phyloP scores from a whole-genome alignment of 2,329 filamentous ascomycete genomes.

The Cyanodermella asteris region DNA sequence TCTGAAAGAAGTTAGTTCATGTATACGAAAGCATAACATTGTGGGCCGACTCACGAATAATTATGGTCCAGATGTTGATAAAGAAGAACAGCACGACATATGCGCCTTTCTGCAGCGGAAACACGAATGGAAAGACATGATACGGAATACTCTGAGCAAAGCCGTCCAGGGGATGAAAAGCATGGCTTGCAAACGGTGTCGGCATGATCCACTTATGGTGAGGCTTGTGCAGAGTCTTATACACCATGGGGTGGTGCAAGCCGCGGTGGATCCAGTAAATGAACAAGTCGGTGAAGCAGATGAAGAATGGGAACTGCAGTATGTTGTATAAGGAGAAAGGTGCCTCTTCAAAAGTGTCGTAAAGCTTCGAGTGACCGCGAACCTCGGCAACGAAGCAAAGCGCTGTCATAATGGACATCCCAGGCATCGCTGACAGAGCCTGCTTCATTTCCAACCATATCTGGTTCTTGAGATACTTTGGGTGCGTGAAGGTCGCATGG shows the following conservation, averaged over 20 bases:
- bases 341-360: slow-evolving; percentile 55
- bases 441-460: slow-evolving; percentile 68
- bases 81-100: slow-evolving; percentile 74
- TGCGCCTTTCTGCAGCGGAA: slow-evolving; percentile 77
- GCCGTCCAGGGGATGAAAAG: slow-evolving; percentile 87
- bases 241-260: slow-evolving; percentile 58
- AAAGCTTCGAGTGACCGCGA: slow-evolving; percentile 66
- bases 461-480: slow-evolving; percentile 89
- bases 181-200: slow-evolving; percentile 75
- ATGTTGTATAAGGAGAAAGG: slow-evolving; percentile 60
- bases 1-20: slow-evolving; percentile 22
- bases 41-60: slow-evolving; percentile 36
- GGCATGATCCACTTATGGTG: slow-evolving; percentile 99
- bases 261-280: slow-evolving; percentile 86
- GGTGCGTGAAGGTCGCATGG: slow-evolving; percentile 69
- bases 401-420: slow-evolving; percentile 63
- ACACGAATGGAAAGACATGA: slow-evolving; percentile 79
- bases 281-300: slow-evolving; percentile 69
- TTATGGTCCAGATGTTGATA: slow-evolving; percentile 91
- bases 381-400: slow-evolving; percentile 69
- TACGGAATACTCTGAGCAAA: slow-evolving; percentile 78
- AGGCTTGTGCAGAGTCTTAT: slow-evolving; percentile 84
- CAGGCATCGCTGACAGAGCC: slow-evolving; percentile 52
- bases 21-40: slow-evolving; percentile 1
- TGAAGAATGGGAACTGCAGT: slow-evolving; percentile 69